Base-by-base conservation (phyloP, 169 alveolate species). In the Miamiensis avidus region DNA sequence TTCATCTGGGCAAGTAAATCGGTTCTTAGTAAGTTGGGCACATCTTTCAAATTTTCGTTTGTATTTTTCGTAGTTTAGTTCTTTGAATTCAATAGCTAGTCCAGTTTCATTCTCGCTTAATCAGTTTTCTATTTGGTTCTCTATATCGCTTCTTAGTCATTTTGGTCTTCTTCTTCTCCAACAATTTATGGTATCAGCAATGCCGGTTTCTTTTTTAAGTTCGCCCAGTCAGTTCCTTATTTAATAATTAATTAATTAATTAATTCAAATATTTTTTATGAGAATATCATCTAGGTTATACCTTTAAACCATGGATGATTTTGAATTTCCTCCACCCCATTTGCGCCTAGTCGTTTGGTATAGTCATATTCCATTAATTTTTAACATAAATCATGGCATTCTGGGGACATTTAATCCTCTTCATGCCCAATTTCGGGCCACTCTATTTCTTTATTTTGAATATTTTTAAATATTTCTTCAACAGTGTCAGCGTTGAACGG, bases 271-370 rank as follows among this genome's bases (percentile, higher is more conserved):
- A 49, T 49, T 49, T 11, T 11, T 11, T 11, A 49, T 49, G 20
- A 49, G 69, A 49, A 49, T 49, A 11, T 11, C 4, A 49, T 49
- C 20, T 49, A 11, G 69, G 20, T 85, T 65, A 92, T 90, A 29
- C 92, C 96, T 74, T 89, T 85, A 73, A 95, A 95, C 83, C 93
- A 95, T 29, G 91, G 90, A 84, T 95, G 97, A 0, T 89, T 29
- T 79, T 92, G 93, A 1, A 95, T 88, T 83, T 95, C 96, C n/a
- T 85, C 87, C 20, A 89, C 89, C 0, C 93, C 91, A 34, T 93
- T 89, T 28, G 85, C 77, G 11, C 97, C 97, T 32, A 93, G 83
- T 78, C 98, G 81, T 33, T 89, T 82, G 74, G 84, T 75, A 28
- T 94, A 89, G 81, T 92, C 92, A 75, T 76, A 78, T 34, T 78